Evolutionary conservation across 2,329 filamentous ascomycete genomes (phyloP), one percentile per base, ranked within the genome.

Genomic region (Colletotrichum godetiae): DNA sequence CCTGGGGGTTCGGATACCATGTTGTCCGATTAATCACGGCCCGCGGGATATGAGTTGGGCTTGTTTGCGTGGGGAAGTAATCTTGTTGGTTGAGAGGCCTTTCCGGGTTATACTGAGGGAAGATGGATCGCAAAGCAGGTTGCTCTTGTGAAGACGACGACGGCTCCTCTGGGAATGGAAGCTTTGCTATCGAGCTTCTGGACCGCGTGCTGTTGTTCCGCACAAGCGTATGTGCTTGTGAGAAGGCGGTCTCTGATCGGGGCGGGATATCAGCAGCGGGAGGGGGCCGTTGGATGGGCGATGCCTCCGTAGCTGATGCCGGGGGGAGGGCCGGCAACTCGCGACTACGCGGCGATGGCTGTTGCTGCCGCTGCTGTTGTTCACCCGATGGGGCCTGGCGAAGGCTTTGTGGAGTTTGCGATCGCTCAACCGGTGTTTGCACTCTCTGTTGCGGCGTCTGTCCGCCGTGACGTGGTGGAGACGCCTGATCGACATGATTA

Each of bases 81-180:
- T 89, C 83, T 78, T 95, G 93, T 70, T 91, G 89, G 68, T 90
- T 86, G 3, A 94, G 87, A 5, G 92, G 86, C 29, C 94, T 79
- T 1, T 88, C 88, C 3, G 91, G 92, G 78, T 95, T 91, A 79
- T 95, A 95, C 35, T 89, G 87, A 8, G 93, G 93, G 77, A 95
- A 95, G 77, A 95, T 95, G 29, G 93, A 95, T 37, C 89, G 88
- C 77, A 93, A 87, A 0, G 88, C 84, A 6, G 35, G 86, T 81
- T 64, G 74, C 37, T 71, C 57, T 37, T 63, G 67, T 6, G 73
- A 64, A 57, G 80, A 74, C 27, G 78, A 76, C 5, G 78, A 72
- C 1, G 80, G 58, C 10, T 82, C 80, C 29, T 84, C 83, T 31
- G 78, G 78, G 4, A 87, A 77, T 19, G 88, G 89, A 29, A 84